These are phyloP conservation scores for Saposhnikovia divaricata DNA, from an alignment of 129 eudicot species.

Conservation along the genomic window DNA sequence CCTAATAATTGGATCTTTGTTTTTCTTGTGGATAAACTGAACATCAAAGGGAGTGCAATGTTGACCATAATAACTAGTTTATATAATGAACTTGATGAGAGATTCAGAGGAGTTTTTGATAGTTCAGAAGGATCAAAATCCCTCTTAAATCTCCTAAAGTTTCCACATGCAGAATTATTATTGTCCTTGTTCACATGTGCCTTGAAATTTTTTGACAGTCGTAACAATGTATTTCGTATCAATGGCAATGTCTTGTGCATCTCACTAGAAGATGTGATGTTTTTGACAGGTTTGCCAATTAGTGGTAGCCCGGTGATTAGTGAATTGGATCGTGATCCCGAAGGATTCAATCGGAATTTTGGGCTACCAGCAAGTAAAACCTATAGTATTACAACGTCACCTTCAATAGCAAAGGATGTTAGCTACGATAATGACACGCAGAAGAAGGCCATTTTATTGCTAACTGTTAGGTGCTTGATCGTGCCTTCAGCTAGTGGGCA, in stretches of 20 bases:
- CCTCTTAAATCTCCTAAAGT: neutral
- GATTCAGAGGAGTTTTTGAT: no score
- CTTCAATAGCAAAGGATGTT: no score
- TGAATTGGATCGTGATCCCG: neutral
- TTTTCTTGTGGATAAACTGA: no score
- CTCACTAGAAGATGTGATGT: neutral
- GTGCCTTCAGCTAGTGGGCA: no score
- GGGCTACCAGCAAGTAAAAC: neutral
- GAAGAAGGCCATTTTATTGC: no score
- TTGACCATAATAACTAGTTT: no score
- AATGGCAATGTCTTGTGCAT: neutral
- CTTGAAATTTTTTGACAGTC: neutral
- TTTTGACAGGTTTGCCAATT: neutral
- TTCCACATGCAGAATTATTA: neutral
- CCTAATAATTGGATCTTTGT: no score
- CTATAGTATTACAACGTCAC: neutral
- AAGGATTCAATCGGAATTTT: neutral
- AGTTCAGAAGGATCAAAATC: neutral
- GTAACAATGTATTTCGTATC: neutral
- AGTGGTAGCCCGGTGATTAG: neutral
- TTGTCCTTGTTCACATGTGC: neutral
- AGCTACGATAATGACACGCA: no score
- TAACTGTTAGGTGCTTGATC: no score
- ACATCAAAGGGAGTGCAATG: no score
- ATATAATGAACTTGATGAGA: no score